Percentiles rank a stretch among this genome's conserved stretches.
phyloP scores from a whole-genome alignment of 805 yeast species.

The Ogataea neopini region DNA sequence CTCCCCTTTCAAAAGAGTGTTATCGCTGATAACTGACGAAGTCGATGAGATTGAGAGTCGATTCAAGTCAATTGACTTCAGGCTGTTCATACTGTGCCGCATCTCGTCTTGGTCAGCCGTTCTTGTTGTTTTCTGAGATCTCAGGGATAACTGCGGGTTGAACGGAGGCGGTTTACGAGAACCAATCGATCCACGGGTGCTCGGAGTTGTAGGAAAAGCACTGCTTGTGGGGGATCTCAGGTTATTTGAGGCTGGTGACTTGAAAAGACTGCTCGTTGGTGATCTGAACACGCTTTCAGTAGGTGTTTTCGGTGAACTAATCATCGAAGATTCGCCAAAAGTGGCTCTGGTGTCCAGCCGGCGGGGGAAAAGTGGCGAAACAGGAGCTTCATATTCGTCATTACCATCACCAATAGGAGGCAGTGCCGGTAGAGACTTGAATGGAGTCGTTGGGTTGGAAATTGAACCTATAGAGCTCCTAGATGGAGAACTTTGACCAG shows the following conservation, averaged over 20 bases:
- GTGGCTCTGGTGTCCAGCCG: background rate
- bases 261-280: background rate
- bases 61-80: constrained; percentile 4
- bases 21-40: constrained; percentile 9
- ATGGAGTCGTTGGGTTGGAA: background rate
- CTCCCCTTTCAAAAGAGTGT: constrained; percentile 8
- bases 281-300: constrained; percentile 1
- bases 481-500: constrained; percentile 9
- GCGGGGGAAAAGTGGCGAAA: background rate
- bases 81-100: constrained; percentile 6
- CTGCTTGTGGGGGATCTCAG: constrained; percentile 7
- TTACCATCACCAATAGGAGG: background rate
- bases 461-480: background rate
- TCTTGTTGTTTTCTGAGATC: constrained; percentile 7
- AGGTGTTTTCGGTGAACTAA: constrained; percentile 1
- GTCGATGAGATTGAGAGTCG: constrained; percentile 8
- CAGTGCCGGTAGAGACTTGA: background rate
- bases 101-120: background rate
- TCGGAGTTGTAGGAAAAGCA: constrained; percentile 2
- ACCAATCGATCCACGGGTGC: constrained; percentile 5
- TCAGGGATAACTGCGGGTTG: constrained; percentile 10
- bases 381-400: background rate
- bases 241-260: background rate
- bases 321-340: background rate
- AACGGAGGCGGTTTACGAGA: constrained; percentile 1